phyloP scores from a whole-genome alignment of 192 early-diverging fungal species.

The Podila minutissima region DNA sequence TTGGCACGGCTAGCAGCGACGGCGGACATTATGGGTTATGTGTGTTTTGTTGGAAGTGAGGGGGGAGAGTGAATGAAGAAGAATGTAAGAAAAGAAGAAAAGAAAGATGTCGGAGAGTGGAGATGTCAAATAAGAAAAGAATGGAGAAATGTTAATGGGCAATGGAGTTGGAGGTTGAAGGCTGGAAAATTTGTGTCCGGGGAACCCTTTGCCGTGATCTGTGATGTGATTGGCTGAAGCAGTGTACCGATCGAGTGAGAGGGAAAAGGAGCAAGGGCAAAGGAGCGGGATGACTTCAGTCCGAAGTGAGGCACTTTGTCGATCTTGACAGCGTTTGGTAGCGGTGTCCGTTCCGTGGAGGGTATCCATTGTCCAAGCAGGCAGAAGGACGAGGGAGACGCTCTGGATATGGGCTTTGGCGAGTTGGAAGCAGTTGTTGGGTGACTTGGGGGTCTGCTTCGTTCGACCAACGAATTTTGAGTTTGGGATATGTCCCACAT shows the following conservation, averaged over 20 bases:
- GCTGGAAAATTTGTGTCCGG: not conserved
- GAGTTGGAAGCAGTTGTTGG: too few relatives aligned
- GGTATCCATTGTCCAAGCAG: too few relatives aligned
- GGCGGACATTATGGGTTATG: constrained; percentile 11
- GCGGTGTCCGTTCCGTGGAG: too few relatives aligned
- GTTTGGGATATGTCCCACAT: too few relatives aligned
- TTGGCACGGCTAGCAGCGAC: constrained; percentile 16
- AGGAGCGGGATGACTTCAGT: too few relatives aligned
- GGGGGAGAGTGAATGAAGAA: not conserved
- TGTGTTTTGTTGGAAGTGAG: not conserved
- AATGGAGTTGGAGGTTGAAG: not conserved
- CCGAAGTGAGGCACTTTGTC: too few relatives aligned
- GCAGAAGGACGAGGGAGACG: too few relatives aligned
- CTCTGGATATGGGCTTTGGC: too few relatives aligned
- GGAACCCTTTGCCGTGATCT: not conserved
- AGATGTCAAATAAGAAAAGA: not conserved
- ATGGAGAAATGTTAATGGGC: not conserved
- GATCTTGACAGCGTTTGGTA: too few relatives aligned
- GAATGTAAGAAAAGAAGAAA: not conserved
- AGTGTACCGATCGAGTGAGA: not conserved
- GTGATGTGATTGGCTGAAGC: not conserved
- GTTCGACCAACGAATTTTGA: too few relatives aligned
- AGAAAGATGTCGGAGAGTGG: not conserved
- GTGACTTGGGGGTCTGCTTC: too few relatives aligned
- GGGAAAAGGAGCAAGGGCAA: too few relatives aligned